Evolutionary conservation across 345 rosid genomes (phyloP), one percentile per base, ranked within the genome.

Genomic region (Punica granatum): DNA sequence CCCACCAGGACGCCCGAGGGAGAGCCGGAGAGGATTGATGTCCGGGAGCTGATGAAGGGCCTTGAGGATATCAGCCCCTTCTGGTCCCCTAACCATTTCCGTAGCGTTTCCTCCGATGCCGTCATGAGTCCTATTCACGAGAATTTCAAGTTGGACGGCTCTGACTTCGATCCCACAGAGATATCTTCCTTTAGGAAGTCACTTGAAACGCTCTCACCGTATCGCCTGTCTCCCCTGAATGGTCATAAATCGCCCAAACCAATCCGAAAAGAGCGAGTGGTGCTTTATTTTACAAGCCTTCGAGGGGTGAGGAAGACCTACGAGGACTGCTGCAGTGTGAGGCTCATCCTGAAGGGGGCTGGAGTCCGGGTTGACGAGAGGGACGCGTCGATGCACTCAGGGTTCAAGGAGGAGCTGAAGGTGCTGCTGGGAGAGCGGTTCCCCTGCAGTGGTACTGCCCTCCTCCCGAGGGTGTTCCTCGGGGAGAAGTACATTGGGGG

Each of bases 11-110:
- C 97, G 0, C 97, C 96, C 4, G 97, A 95, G 0, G 99, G 97
- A 4, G 99, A 94, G 83, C 97, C 96, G 0, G 99, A 94, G 70
- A 91, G 80, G 32, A 94, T 91, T 75, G 88, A 94, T 69, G 67
- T 88, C 0, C 91, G 95, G 97, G 97, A 94, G 66, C 73, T 94
- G 69, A 91, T 91, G 99, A 92, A 72, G 46, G 99, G 96, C 12
- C 92, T 91, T 69, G 97, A 94, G 76, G 97, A 89, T 78, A 37
- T 66, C 8, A 82, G 83, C 33, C 86, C 86, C 58, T 60, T 66
- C 16, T 75, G 74, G 31, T 72, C 82, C 32, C 83, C 85, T 6
- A 74, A 58, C 32, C 90, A 82, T 51, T 54, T 78, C 48, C 81
- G 79, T 30, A 94, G 95, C 72, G 85, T 88, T 73, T 90, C 97